Percentiles rank a stretch among this genome's conserved stretches.
Evolutionary conservation across 257 asterid genomes (phyloP).

Genomic region (Craterostigma plantagineum): DNA sequence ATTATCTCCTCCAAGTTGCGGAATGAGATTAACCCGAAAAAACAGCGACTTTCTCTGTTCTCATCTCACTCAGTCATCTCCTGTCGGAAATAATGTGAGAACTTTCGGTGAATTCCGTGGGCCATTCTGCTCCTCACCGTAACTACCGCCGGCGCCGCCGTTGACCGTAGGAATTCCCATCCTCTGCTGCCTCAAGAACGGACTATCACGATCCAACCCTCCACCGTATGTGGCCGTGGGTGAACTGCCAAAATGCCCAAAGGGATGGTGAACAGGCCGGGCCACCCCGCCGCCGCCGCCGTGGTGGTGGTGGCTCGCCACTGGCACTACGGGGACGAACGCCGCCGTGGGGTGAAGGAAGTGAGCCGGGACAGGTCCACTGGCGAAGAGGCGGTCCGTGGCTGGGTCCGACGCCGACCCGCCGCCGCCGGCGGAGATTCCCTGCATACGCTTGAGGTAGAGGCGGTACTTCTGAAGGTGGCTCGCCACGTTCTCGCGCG

Average conservation of each 20-base stretch:
- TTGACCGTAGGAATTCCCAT: not conserved
- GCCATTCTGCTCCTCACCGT: not conserved
- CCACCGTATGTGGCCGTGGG: too few species aligned
- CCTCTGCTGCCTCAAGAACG: too few species aligned
- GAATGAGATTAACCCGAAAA: too few species aligned
- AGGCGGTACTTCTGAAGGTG: conserved; percentile 61
- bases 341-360: conserved; percentile 55
- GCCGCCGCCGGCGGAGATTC: conserved; percentile 22
- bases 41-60: too few species aligned
- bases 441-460: conserved; percentile 58
- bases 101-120: conserved; percentile 21
- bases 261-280: too few species aligned
- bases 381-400: conserved; percentile 46
- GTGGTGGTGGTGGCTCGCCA: conserved; percentile 37
- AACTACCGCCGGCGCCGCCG: conserved; percentile 13
- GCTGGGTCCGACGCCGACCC: conserved; percentile 19
- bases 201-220: too few species aligned
- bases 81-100: conserved; percentile 69
- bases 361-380: conserved; percentile 65
- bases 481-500: conserved; percentile 63
- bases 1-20: too few species aligned
- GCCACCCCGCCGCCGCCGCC: too few species aligned
- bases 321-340: conserved; percentile 21
- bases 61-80: conserved; percentile 28
- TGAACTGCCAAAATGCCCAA: too few species aligned